A percentile compares a stretch with the other conserved stretches of the same genome.
Evolutionary conservation across 208 protist species (phyloP).

Genomic region (Wallacemonas sp.): DNA sequence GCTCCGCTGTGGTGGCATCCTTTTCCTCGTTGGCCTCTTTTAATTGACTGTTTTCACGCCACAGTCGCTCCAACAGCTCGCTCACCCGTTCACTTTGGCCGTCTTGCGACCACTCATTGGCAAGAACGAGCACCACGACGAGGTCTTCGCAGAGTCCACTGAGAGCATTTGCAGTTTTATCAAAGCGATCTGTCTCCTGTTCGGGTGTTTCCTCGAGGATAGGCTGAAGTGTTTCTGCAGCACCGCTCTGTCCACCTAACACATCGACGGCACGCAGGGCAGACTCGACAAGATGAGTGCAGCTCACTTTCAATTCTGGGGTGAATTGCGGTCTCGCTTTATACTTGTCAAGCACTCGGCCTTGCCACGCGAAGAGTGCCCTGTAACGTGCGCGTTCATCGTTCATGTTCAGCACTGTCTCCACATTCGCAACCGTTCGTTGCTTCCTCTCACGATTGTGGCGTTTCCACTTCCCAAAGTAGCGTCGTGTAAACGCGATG

Average conservation of each 20-base stretch:
- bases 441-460: constrained; percentile 49
- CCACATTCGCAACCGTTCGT: constrained; percentile 45
- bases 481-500: constrained; percentile 48
- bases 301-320: not conserved
- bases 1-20: constrained; percentile 14
- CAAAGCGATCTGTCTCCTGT: not conserved
- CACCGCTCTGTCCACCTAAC: constrained; percentile 18
- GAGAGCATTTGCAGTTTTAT: not conserved
- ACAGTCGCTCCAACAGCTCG: constrained; percentile 40
- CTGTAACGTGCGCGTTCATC: constrained; percentile 24
- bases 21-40: constrained; percentile 15
- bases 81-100: constrained; percentile 35
- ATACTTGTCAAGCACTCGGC: not conserved
- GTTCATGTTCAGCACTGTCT: constrained; percentile 39
- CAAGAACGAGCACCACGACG: constrained; percentile 40
- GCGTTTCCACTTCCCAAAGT: constrained; percentile 61
- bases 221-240: not conserved
- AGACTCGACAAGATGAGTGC: not conserved
- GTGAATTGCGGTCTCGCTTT: not conserved
- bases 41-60: constrained; percentile 22
- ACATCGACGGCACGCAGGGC: constrained; percentile 25
- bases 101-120: constrained; percentile 42
- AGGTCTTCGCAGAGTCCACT: constrained; percentile 42
- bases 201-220: constrained; percentile 2
- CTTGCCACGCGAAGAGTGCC: constrained; percentile 32